Evolutionary conservation across 1,284 basidiomycete species (phyloP), one percentile per base, ranked within the genome.

Genomic region (Malassezia arunalokei): DNA sequence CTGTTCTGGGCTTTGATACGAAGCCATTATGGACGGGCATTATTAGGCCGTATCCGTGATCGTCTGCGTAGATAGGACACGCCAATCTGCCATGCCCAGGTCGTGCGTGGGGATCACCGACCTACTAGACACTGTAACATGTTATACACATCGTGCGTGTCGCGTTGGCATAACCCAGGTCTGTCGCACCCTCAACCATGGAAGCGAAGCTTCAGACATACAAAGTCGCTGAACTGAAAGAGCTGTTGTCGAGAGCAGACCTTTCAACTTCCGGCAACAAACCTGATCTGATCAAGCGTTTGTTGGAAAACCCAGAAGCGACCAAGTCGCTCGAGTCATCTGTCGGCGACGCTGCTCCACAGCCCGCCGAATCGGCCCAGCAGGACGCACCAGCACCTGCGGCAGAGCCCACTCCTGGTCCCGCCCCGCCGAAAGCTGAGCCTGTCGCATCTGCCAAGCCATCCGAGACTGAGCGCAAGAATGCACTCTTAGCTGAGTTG

Each of bases 161-260:
- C 20, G 20, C 20, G 20, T 24, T 24, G 20, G 20, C 20, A 24
- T 24, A 4, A 24, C 20, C 20, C 20, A 24, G 20, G 20, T 2
- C 20, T 24, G 20, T 24, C 20, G 20, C 20, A 24, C 20, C 4
- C 20, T 24, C 20, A 24, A 24, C 20, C 14, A 68, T 68, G 66
- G 66, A 69, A 52, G 43, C 62, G 5, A 60, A 69, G 35, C 53
- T 69, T 31, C 57, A 62, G 37, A 51, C 65, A 33, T 58, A 70
- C 46, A 68, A 65, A 47, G 68, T 68, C 15, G 40, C 65, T 6
- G 68, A 71, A 43, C 51, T 71, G 31, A 71, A 71, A 52, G 51
- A 49, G 28, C 42, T 71, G 30, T 48, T 71, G 32, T 59, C 54
- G 12, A 47, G 47, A 8, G 64, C 65, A 3, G 49, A 49, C 9